Evolutionary conservation across 2,329 filamentous ascomycete genomes (phyloP).

Genomic region (Tolypocladium paradoxum): DNA sequence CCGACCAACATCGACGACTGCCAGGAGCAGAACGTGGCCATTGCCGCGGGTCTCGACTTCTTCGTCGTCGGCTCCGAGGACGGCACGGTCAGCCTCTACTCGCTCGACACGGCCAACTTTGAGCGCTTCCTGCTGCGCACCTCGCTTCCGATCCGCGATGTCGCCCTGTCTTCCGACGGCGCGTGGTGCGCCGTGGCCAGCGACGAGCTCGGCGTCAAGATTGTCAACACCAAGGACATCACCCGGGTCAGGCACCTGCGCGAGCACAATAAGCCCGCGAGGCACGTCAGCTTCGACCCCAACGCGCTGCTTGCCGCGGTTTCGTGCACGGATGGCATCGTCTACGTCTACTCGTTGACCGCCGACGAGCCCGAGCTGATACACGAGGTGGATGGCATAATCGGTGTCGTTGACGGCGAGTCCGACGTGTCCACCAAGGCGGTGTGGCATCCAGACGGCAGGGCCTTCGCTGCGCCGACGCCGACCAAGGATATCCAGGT

Average conservation of each 20-base stretch:
- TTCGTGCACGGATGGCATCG: constrained; percentile 76
- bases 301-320: constrained; percentile 65
- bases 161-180: constrained; percentile 70
- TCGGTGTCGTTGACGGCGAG: constrained; percentile 67
- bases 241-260: constrained; percentile 65
- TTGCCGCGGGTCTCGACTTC: constrained; percentile 67
- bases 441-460: constrained; percentile 89
- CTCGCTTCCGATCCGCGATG: constrained; percentile 76
- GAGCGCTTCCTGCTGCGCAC: constrained; percentile 75
- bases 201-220: constrained; percentile 84
- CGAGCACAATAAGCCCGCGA: constrained; percentile 78
- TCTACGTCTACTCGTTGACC: constrained; percentile 82
- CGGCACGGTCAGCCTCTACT: constrained; percentile 90
- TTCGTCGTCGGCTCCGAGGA: constrained; percentile 89
- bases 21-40: constrained; percentile 72
- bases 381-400: constrained; percentile 75
- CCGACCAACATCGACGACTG: constrained; percentile 87
- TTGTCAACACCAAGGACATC: constrained; percentile 75
- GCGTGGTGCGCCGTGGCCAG: constrained; percentile 93
- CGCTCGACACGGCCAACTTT: constrained; percentile 61
- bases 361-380: constrained; percentile 72
- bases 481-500: constrained; percentile 75
- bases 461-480: constrained; percentile 79
- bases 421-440: constrained; percentile 60
- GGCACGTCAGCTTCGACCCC: constrained; percentile 81